Evolutionary conservation across 2,329 filamentous ascomycete species (phyloP).

Genomic region (Seiridium cupressi): DNA sequence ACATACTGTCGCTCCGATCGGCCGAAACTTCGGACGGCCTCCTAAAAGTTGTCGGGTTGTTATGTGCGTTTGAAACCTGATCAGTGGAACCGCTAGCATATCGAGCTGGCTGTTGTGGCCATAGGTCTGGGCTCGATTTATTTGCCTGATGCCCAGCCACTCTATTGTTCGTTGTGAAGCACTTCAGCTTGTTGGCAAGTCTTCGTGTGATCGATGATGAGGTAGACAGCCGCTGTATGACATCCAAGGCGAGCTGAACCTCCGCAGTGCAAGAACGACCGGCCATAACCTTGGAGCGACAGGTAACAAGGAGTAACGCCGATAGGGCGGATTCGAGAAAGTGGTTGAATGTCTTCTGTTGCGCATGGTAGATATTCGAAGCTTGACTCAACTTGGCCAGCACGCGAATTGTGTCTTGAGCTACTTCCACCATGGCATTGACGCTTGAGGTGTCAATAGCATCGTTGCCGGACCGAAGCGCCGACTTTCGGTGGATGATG

Average conservation of each 20-base stretch:
- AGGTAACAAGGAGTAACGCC: background rate
- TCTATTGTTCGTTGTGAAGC: background rate
- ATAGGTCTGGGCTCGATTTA: background rate
- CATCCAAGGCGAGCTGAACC: background rate
- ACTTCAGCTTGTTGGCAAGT: background rate
- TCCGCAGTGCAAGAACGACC: background rate
- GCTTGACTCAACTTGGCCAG: background rate
- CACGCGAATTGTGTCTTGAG: slow-evolving; percentile 4
- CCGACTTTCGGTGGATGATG: slow-evolving; percentile 1
- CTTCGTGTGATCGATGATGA: slow-evolving; percentile 1
- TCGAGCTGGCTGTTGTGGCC: background rate
- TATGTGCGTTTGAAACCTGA: background rate
- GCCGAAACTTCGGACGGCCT: background rate
- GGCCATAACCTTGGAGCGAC: background rate
- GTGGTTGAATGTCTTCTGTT: slow-evolving; percentile 7
- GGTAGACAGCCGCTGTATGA: background rate
- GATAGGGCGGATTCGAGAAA: slow-evolving; percentile 4
- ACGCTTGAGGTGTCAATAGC: background rate
- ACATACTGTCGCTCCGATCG: background rate
- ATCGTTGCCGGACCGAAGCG: background rate
- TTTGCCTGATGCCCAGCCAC: background rate
- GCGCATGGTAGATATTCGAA: slow-evolving; percentile 1
- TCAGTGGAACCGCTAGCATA: too few species aligned
- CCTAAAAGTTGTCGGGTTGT: background rate
- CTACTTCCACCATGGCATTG: slow-evolving; percentile 1